These are phyloP conservation scores for Verticillium tricorpus DNA, from an alignment of 2,329 filamentous ascomycete species.

Conservation along the genomic window DNA sequence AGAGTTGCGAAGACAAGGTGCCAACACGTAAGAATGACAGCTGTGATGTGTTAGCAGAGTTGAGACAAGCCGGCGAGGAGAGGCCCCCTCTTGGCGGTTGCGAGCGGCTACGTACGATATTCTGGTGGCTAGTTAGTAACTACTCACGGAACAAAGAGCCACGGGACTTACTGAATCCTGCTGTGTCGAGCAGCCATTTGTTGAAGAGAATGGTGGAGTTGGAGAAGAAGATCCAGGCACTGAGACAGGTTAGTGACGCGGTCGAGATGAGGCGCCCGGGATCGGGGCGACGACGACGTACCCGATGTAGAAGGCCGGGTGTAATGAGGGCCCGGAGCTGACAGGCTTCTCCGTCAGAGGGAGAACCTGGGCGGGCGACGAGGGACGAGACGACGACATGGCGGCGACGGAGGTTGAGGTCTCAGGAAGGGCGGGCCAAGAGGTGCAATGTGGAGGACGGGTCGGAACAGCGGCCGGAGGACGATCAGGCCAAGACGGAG, in stretches of 20 bases:
- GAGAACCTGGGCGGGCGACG: background rate
- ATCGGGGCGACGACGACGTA: conserved; percentile 14
- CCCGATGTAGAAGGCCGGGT: conserved; percentile 26
- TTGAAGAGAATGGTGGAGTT: conserved; percentile 87
- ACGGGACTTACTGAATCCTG: conserved; percentile 63
- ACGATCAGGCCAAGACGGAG: background rate
- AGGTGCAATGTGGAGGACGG: background rate
- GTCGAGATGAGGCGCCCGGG: too few species aligned
- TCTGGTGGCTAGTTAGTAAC: conserved; percentile 18
- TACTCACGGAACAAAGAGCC: background rate
- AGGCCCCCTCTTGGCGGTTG: background rate
- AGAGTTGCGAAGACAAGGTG: conserved; percentile 62
- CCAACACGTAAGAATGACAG: conserved; percentile 62
- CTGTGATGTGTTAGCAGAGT: conserved; percentile 19
- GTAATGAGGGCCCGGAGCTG: conserved; percentile 11
- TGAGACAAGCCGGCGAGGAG: background rate
- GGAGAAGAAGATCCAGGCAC: conserved; percentile 79
- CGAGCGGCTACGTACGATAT: conserved; percentile 34
- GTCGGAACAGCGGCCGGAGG: background rate
- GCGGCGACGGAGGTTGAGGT: conserved; percentile 8
- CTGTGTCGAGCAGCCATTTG: conserved; percentile 78
- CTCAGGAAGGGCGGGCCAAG: background rate
- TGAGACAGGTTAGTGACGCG: conserved; percentile 17
- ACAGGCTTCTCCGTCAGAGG: conserved; percentile 15
- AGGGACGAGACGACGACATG: background rate